Conservation (phyloP, 2,329 filamentous ascomycete species). For the Colletotrichum cereale region DNA sequence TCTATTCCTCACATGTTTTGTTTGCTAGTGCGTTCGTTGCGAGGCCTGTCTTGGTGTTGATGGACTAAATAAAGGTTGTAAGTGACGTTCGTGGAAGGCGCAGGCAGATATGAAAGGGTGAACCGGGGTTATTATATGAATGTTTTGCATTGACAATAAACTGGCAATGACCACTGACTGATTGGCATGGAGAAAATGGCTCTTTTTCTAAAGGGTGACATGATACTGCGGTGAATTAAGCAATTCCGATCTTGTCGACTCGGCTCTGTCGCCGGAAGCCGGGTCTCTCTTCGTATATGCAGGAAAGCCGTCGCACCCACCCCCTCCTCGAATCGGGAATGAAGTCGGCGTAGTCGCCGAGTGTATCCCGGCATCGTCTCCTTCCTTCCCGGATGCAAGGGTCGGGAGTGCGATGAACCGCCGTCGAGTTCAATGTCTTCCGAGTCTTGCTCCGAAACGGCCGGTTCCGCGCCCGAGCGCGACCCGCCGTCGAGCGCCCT, state of each 20-base stretch:
- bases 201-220: neutral
- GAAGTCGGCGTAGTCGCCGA: neutral
- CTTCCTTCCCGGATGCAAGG: neutral
- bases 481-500: neutral
- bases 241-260: neutral
- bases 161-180: neutral
- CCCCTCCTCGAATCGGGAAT: neutral
- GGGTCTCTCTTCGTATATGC: neutral
- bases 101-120: neutral
- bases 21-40: neutral
- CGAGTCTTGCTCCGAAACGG: neutral
- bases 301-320: too few relatives aligned
- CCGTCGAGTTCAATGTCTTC: neutral
- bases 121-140: neutral
- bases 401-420: neutral
- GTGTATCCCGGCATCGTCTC: neutral
- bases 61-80: too few relatives aligned
- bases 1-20: rapidly evolving
- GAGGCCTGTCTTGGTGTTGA: neutral
- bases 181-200: neutral
- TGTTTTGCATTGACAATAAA: neutral
- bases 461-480: neutral
- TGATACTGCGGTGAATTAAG: neutral
- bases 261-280: neutral
- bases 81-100: neutral